A percentile compares a stretch with the other conserved stretches of the same genome.
Conservation (phyloP, 1,139 yeast genomes). For the Pichia inconspicua region DNA sequence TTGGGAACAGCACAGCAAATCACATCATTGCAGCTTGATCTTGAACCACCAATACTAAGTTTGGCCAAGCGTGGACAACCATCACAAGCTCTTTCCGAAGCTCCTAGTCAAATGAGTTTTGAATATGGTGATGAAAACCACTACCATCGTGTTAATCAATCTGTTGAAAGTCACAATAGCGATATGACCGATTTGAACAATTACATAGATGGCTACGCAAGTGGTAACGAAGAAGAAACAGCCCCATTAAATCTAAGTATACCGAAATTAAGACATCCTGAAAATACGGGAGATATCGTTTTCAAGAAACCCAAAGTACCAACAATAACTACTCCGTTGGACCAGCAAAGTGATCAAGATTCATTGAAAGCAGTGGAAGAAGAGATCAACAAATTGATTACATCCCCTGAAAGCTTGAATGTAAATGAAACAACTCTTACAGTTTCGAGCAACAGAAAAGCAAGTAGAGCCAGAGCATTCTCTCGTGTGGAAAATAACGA, state of each 20-base stretch:
- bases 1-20: neutral
- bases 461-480: conserved; percentile 25
- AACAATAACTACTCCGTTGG: conserved; percentile 4
- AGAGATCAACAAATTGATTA: conserved; percentile 2
- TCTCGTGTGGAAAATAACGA: conserved; percentile 21
- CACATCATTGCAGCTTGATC: neutral
- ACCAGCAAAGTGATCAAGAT: conserved; percentile 12
- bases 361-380: conserved; percentile 3
- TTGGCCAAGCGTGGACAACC: conserved; percentile 10
- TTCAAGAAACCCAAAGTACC: neutral
- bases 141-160: conserved; percentile 3
- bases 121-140: conserved; percentile 10
- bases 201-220: conserved; percentile 6
- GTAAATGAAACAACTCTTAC: conserved; percentile 2
- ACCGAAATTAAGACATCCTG: conserved; percentile 5
- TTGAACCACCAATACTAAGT: neutral
- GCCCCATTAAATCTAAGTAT: conserved; percentile 9
- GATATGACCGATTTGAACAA: conserved; percentile 3
- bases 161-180: conserved; percentile 4
- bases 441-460: conserved; percentile 12
- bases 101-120: conserved; percentile 13
- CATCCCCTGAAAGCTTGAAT: conserved; percentile 7
- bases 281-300: neutral
- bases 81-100: conserved; percentile 7
- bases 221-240: conserved; percentile 11